These are phyloP conservation scores for Nicotiana benthamiana DNA, from an alignment of 257 asterid genomes.

Conservation along the genomic window DNA sequence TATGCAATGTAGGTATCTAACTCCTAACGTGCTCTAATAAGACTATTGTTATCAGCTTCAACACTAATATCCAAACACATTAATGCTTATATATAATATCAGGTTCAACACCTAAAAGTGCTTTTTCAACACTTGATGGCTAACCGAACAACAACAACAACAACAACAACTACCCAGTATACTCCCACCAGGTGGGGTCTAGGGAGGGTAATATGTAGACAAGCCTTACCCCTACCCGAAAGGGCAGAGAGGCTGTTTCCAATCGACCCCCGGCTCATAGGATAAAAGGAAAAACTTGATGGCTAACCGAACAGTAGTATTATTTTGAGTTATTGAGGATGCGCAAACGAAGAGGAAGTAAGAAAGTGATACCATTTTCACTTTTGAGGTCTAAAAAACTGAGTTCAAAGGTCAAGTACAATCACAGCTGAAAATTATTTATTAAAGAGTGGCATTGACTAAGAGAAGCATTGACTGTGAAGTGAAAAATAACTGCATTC, in stretches of 20 bases:
- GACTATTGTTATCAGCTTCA: neutral
- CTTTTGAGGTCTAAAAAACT: neutral
- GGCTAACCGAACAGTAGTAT: neutral
- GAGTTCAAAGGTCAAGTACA: neutral
- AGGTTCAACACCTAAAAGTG: too few species aligned
- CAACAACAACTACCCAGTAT: too few species aligned
- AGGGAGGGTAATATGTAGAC: too few species aligned
- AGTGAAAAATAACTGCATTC: neutral
- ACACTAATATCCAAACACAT: too few species aligned
- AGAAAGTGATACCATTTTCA: neutral
- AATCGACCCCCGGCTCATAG: too few species aligned
- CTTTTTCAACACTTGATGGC: too few species aligned
- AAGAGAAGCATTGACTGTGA: neutral
- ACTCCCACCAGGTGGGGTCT: too few species aligned
- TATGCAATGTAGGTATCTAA: neutral
- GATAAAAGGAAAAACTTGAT: too few species aligned
- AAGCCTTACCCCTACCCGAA: too few species aligned
- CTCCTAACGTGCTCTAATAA: neutral
- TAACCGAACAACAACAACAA: too few species aligned
- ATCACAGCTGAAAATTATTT: neutral
- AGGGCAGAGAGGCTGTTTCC: too few species aligned
- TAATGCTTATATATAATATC: too few species aligned
- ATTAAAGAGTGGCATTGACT: neutral
- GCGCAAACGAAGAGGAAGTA: neutral
- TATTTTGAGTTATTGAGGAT: neutral